Percentiles rank a stretch among this genome's conserved stretches.
phyloP scores from a whole-genome alignment of 2,329 filamentous ascomycete genomes.

The Coniochaeta prunicola region DNA sequence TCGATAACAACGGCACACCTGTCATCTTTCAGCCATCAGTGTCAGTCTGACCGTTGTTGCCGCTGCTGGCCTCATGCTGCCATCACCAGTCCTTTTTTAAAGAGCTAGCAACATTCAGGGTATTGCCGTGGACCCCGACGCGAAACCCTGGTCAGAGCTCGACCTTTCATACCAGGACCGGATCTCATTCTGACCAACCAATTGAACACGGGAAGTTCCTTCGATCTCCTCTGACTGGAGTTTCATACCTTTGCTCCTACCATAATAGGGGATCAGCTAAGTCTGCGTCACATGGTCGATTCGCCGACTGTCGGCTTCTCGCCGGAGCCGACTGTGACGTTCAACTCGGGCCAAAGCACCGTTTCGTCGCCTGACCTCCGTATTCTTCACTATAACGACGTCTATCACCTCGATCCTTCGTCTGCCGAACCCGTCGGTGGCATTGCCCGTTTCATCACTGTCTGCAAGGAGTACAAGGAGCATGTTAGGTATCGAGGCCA shows the following conservation, averaged over 20 bases:
- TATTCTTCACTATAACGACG: constrained; percentile 88
- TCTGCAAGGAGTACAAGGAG: constrained; percentile 67
- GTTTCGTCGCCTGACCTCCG: constrained; percentile 57
- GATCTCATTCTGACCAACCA: too few relatives aligned
- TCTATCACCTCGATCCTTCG: constrained; percentile 74
- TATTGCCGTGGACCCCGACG: too few relatives aligned
- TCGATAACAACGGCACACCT: too few relatives aligned
- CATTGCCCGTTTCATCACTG: constrained; percentile 69
- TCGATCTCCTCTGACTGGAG: background rate
- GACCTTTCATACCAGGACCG: too few relatives aligned
- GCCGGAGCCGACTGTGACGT: constrained; percentile 22
- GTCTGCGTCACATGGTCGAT: constrained; percentile 7
- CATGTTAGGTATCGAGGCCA: constrained; percentile 54
- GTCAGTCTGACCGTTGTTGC: too few relatives aligned
- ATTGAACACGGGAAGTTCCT: background rate
- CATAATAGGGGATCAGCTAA: too few relatives aligned
- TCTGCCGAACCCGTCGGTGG: constrained; percentile 81
- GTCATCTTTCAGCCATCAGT: too few relatives aligned
- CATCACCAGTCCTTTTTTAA: too few relatives aligned
- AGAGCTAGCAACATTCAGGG: too few relatives aligned
- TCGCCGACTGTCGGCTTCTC: constrained; percentile 6
- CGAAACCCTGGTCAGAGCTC: too few relatives aligned
- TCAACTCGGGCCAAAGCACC: constrained; percentile 17
- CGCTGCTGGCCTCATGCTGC: too few relatives aligned
- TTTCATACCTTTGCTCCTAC: background rate